Base-by-base conservation (phyloP, 768 basidiomycete species). In the Erythrobasidium yunnanense region DNA sequence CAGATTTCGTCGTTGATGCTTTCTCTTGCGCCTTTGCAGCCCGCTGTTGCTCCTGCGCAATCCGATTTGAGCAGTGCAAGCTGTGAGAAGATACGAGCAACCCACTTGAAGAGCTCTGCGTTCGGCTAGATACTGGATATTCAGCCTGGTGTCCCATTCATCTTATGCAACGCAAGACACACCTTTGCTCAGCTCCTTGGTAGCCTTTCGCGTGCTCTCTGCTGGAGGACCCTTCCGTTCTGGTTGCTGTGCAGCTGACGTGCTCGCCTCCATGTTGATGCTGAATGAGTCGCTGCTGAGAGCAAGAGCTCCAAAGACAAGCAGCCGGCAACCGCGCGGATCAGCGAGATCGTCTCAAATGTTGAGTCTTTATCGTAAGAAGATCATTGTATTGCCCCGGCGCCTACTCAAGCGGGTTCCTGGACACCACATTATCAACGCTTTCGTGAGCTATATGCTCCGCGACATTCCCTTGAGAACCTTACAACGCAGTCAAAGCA, bases 161-260 rank as follows among this genome's bases (percentile, higher is more conserved):
- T 29, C n/a, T 17, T 22, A 52, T 23, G 20, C 8, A 23, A 33
- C 20, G 5, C 47, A 20, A 18, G 32, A 49, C 60, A n/a, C 23
- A 63, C 60, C 60, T 63, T 63, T 63, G n/a, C 47, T 7, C 60
- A 63, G 29, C 38, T 63, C 60, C 47, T 63, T 63, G 25, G 49
- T 38, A 25, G 47, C 17, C 38, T 63, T 63, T 22, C 56, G 56
- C 34, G 35, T 34, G 27, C 56, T 38, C 56, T 58, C 20, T 6
- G 34, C 56, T 55, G 18, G 54, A 55, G 30, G 56, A 35, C 56
- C 45, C 20, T 34, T 17, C 54, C 30, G 29, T 32, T 55, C 34
- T 22, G 50, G 18, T 8, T 20, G 29, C 34, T 58, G 38, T 22
- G n/a, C n/a, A 42, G 38, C 38, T 11, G 29, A 52, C 22, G 50